Percentiles rank a stretch among this genome's conserved stretches.
These are phyloP conservation scores for Lotus japonicus DNA, from an alignment of 306 rosid genomes.

Conservation along the genomic window DNA sequence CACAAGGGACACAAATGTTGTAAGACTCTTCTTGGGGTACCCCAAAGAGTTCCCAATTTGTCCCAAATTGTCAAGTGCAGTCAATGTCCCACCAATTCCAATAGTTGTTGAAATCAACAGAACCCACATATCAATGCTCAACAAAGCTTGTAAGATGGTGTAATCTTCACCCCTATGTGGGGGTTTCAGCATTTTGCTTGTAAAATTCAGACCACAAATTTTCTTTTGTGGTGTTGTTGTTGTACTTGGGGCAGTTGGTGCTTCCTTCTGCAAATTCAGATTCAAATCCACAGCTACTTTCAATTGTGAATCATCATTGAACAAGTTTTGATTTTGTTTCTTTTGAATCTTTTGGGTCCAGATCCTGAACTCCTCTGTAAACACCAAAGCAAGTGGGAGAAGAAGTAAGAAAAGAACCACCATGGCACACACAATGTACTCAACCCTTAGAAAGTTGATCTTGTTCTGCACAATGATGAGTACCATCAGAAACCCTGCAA, in stretches of 20 bases:
- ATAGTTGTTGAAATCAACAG: conserved; percentile 35
- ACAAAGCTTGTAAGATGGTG: conserved; percentile 58
- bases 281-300: not conserved
- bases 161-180: conserved; percentile 71
- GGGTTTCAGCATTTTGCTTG: conserved; percentile 27
- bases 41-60: conserved; percentile 59
- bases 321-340: no score
- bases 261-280: not conserved
- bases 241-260: not conserved
- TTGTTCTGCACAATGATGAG: conserved; percentile 45
- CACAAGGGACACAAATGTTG: conserved; percentile 60
- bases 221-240: not conserved
- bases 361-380: conserved; percentile 34
- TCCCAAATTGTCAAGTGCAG: conserved; percentile 69
- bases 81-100: conserved; percentile 55
- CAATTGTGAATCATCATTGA: no score
- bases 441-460: conserved; percentile 25
- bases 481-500: conserved; percentile 59
- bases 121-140: conserved; percentile 62
- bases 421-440: conserved; percentile 26
- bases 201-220: conserved; percentile 4
- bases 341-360: conserved; percentile 12
- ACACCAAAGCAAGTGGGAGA: conserved; percentile 42
- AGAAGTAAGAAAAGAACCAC: conserved; percentile 33
- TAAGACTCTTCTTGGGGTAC: conserved; percentile 39